These are phyloP conservation scores for Colletotrichum sublineola DNA, from an alignment of 2,329 filamentous ascomycete genomes.

Conservation along the genomic window DNA sequence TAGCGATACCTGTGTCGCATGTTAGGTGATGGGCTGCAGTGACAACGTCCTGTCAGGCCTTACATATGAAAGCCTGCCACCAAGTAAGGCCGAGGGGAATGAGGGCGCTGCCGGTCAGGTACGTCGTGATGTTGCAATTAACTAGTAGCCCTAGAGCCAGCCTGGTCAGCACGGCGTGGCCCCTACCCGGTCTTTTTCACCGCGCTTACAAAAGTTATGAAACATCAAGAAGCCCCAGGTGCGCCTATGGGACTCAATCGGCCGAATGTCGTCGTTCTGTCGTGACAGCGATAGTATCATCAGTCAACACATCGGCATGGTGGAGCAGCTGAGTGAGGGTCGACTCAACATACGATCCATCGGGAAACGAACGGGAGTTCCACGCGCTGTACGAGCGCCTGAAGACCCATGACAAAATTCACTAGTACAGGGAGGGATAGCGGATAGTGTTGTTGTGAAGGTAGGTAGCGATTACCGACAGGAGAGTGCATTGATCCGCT, in stretches of 20 bases:
- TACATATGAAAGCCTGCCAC: constrained; percentile 60
- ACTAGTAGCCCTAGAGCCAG: constrained; percentile 57
- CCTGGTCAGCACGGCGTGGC: constrained; percentile 4
- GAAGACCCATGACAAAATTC: constrained; percentile 44
- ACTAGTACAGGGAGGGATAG: too few relatives aligned
- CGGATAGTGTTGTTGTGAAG: too few relatives aligned
- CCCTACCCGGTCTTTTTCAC: too few relatives aligned
- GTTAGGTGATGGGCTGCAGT: background rate
- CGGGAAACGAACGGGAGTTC: constrained; percentile 50
- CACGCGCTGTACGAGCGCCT: constrained; percentile 45
- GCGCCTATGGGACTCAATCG: constrained; percentile 42
- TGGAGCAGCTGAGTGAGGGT: background rate
- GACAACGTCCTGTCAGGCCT: background rate
- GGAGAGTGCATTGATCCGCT: too few relatives aligned
- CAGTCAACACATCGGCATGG: background rate
- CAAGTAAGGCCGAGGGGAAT: constrained; percentile 57
- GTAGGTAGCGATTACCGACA: too few relatives aligned
- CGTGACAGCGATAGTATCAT: background rate
- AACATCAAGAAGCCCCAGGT: constrained; percentile 34
- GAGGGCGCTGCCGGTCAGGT: constrained; percentile 57
- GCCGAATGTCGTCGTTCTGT: constrained; percentile 63
- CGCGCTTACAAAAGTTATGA: background rate
- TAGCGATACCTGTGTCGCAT: constrained; percentile 48
- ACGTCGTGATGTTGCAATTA: constrained; percentile 60
- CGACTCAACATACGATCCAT: constrained; percentile 48